Evolutionary conservation across 176 grass and related monocot species (phyloP), one percentile per base, ranked within the genome.

Genomic region (Cocos nucifera): DNA sequence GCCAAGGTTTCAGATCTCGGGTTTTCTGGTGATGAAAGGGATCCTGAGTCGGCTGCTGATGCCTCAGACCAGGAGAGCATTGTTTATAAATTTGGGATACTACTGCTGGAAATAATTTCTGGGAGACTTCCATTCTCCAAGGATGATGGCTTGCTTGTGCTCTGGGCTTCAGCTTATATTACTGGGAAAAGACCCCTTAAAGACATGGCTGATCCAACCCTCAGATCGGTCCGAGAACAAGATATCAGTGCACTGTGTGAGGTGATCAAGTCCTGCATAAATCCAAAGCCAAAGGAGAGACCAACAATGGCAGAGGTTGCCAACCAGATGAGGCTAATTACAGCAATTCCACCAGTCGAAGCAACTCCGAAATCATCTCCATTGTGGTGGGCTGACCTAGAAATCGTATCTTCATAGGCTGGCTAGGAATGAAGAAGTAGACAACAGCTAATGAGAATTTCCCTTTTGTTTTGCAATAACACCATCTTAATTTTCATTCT

Each of bases 311-410:
- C 79, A 51, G 84, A 81, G 27, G 61, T 97, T 10, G 75, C 81
- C 7, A 48, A 28, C 15, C 66, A 55, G 54, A 88, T 97, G 84
- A 78, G 80, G 65, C 69, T 61, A 26, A 88, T 97, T 69, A 91
- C 83, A 7, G 75, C 69, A 53, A 78, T 91, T 12, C 67, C 81
- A 75, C 66, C 62, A 20, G 84, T 75, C n/a, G 58, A 75, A 24
- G 82, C 81, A 32, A 69, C 50, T 66, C 84, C 84, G 0, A 83
- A 67, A 71, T 63, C 55, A 15, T 80, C 75, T 15, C 75, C 81
- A 1, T 66, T 88, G 52, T 91, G 83, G 93, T 97, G 87, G 93
- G 93, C 93, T 56, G 92, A 91, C 9, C 81, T 97, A 62, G 87
- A 97, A 69, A 86, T 97, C 61, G 75, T 80, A 23, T 77, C 83